Evolutionary conservation across 257 asterid species (phyloP).

Genomic region (Mitragyna speciosa): DNA sequence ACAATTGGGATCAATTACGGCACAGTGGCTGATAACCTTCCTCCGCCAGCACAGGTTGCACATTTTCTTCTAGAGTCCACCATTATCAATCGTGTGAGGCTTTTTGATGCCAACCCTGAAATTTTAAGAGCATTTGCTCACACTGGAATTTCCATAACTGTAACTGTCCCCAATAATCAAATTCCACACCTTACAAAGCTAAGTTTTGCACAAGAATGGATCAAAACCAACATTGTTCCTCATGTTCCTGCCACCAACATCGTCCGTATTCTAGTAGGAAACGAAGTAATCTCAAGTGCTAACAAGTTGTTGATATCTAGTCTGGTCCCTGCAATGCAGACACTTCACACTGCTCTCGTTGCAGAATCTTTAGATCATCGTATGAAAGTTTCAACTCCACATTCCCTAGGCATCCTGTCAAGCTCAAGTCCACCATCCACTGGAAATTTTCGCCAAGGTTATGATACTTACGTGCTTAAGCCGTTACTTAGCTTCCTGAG

Average conservation of each 20-base stretch:
- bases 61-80: constrained; percentile 49
- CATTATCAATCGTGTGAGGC: constrained; percentile 51
- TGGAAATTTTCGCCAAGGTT: constrained; percentile 45
- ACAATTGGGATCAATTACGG: constrained; percentile 48
- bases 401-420: constrained; percentile 58
- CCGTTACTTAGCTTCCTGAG: constrained; percentile 46
- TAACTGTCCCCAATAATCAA: constrained; percentile 48
- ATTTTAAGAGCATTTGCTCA: constrained; percentile 57
- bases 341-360: constrained; percentile 51
- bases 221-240: constrained; percentile 43
- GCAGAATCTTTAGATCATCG: constrained; percentile 33
- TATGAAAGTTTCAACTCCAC: constrained; percentile 64
- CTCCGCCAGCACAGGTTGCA: constrained; percentile 60
- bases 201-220: constrained; percentile 52
- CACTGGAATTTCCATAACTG: constrained; percentile 51
- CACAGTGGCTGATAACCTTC: constrained; percentile 41
- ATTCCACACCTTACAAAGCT: constrained; percentile 46
- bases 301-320: constrained; percentile 39
- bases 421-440: constrained; percentile 64
- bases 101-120: constrained; percentile 55
- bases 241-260: constrained; percentile 45
- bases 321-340: constrained; percentile 69
- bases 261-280: constrained; percentile 61
- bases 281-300: constrained; percentile 56
- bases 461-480: constrained; percentile 40